Conservation (phyloP, 805 yeast genomes). For the Phaffomyces opuntiae region DNA sequence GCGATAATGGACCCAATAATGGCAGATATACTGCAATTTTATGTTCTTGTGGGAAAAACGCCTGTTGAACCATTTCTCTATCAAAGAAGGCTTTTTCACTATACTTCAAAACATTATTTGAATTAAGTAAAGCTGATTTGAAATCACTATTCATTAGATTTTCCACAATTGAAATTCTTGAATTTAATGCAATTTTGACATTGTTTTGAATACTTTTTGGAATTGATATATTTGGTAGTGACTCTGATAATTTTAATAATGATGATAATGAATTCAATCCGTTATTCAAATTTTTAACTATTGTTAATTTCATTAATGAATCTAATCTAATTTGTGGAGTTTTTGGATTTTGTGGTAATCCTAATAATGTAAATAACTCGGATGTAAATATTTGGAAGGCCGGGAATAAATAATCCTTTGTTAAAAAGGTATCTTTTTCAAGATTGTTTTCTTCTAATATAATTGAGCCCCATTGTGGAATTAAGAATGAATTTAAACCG, state of each 20-base stretch:
- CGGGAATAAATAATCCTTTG: conserved; percentile 41
- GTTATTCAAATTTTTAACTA: conserved; percentile 49
- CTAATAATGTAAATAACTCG: conserved; percentile 68
- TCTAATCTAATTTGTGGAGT: conserved; percentile 62
- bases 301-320: conserved; percentile 52
- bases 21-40: conserved; percentile 92
- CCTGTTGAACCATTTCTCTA: conserved; percentile 91
- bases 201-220: conserved; percentile 62
- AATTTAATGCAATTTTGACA: conserved; percentile 44
- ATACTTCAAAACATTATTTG: conserved; percentile 36
- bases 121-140: conserved; percentile 49
- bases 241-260: conserved; percentile 57
- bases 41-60: conserved; percentile 92
- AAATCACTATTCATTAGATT: conserved; percentile 22
- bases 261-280: conserved; percentile 70
- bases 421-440: conserved; percentile 25
- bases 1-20: conserved; percentile 73
- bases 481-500: conserved; percentile 36
- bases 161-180: conserved; percentile 27
- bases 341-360: conserved; percentile 52
- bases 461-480: conserved; percentile 83
- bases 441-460: conserved; percentile 35
- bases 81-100: conserved; percentile 77
- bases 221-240: conserved; percentile 74
- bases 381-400: conserved; percentile 63